phyloP scores from a whole-genome alignment of 2,329 filamentous ascomycete species.

The Alternaria hordeiaustralica region DNA sequence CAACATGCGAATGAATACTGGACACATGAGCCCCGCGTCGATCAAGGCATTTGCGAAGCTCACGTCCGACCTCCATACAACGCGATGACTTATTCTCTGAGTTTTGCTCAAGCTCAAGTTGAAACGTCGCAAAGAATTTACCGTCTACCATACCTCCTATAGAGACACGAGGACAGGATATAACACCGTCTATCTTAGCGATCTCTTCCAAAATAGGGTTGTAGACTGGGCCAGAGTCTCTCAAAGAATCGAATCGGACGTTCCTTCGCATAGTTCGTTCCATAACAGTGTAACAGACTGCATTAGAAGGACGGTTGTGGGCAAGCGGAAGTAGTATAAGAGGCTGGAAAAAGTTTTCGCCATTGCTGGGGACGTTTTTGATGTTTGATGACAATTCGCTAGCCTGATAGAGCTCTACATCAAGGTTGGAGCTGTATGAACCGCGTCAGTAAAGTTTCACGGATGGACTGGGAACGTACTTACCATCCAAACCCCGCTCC shows the following conservation, averaged over 20 bases:
- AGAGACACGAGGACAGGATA: background rate
- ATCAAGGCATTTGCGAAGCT: background rate
- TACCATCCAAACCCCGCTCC: background rate
- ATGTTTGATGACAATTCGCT: background rate
- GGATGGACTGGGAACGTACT: background rate
- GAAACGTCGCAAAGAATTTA: background rate
- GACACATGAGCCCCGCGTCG: accelerated
- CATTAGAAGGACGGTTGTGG: background rate
- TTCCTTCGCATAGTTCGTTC: background rate
- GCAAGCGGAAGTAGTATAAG: background rate
- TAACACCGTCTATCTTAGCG: background rate
- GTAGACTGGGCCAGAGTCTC: background rate
- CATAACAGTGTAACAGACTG: background rate
- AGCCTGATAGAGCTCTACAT: background rate
- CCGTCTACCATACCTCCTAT: background rate
- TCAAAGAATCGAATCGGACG: background rate
- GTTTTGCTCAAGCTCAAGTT: background rate
- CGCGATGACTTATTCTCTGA: accelerated
- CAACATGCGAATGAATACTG: background rate
- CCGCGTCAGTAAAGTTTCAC: background rate
- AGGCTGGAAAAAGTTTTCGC: background rate
- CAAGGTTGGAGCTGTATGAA: background rate
- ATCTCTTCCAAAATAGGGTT: accelerated
- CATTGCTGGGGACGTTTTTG: background rate
- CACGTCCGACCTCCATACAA: background rate